Evolutionary conservation across 768 basidiomycete genomes (phyloP), one percentile per base, ranked within the genome.

Genomic region (Amanita thiersii): DNA sequence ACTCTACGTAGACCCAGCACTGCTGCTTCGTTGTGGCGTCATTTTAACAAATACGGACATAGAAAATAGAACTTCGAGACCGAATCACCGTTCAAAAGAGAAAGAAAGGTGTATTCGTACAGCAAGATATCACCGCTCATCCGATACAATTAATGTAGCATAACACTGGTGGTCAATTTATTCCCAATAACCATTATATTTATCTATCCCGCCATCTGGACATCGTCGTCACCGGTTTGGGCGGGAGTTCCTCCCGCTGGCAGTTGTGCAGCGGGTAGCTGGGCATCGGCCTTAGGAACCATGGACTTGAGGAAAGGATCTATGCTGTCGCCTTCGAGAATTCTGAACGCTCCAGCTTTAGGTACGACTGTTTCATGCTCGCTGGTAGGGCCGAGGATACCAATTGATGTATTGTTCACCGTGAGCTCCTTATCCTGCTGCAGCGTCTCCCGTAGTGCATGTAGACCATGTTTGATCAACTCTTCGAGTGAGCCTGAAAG

Each of bases 401-500:
- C 93, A 51, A 98, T 81, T 1, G 88, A 91, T 1, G 96, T 99
- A 68, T 99, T 99, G 58, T 86, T 79, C 51, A 82, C 67, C 12
- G 82, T 92, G 43, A 98, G 80, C 54, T 88, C 91, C 62, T 99
- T 99, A 69, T 98, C 96, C 57, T 99, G 96, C 55, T 98, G 96
- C 26, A 99, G 77, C 2, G 96, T 98, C 59, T 98, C 94, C 21
- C 91, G 81, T 11, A 99, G 75, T 9, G 96, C 94, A 46, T 92
- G 86, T 28, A 99, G 73, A 11, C 96, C 96, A 56, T 99, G 96
- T 50, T 75, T 77, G 61, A 98, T 81, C 24, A 99, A 73, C 29
- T 91, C 82, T 58, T 93, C 86, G 39, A 97, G 69, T 30, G 77
- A 75, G 59, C 79, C 92, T 94, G 57, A 15, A 35, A 25, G 5